Evolutionary conservation across 495 filamentous ascomycete species (phyloP).

Genomic region (Penicillium subrubescens): DNA sequence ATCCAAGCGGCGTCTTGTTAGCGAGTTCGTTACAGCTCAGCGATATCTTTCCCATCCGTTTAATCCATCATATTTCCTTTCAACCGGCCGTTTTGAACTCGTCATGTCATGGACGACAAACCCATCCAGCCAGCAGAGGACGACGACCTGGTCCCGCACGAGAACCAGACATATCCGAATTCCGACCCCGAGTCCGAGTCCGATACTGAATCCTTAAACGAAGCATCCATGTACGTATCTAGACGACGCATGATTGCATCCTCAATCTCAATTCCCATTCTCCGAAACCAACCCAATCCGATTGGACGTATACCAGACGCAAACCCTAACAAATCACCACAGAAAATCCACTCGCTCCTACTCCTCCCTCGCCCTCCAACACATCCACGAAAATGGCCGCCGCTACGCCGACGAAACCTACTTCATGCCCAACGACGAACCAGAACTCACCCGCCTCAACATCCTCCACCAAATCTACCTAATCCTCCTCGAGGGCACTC

Average conservation of each 20-base stretch:
- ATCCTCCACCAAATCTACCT: conserved; percentile 68
- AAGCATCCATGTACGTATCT: conserved; percentile 31
- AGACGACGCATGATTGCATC: background rate
- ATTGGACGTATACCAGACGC: background rate
- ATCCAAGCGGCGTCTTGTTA: background rate
- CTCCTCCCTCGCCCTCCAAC: conserved; percentile 56
- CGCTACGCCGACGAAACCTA: conserved; percentile 68
- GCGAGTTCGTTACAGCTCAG: background rate
- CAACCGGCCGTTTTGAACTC: conserved; percentile 3
- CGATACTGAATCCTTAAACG: conserved; percentile 26
- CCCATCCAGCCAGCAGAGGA: conserved; percentile 20
- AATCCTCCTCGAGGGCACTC: conserved; percentile 58
- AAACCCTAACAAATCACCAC: background rate
- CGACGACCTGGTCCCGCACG: conserved; percentile 11
- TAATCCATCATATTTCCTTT: background rate
- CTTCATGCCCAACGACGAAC: conserved; percentile 76
- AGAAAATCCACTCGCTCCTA: conserved; percentile 63
- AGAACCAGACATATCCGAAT: conserved; percentile 11
- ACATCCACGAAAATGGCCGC: conserved; percentile 63
- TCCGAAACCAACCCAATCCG: too few species aligned
- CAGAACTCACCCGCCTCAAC: conserved; percentile 70
- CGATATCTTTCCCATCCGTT: background rate
- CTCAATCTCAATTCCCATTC: background rate
- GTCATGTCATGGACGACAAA: conserved; percentile 40
- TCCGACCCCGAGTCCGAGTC: conserved; percentile 25